These are phyloP conservation scores for Pseudevernia furfuracea DNA, from an alignment of 495 filamentous ascomycete genomes.

Conservation along the genomic window DNA sequence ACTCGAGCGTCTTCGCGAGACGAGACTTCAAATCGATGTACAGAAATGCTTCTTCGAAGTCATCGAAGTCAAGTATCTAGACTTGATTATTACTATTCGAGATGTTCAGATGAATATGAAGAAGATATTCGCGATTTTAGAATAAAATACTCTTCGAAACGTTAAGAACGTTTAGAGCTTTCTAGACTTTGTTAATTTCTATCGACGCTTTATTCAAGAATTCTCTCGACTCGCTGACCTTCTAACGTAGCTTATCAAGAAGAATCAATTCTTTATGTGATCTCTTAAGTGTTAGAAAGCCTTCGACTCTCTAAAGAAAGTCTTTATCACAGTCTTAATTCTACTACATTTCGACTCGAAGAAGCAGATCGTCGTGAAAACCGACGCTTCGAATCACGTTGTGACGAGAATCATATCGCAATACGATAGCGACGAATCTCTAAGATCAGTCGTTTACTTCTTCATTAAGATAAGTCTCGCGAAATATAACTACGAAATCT, in stretches of 20 bases:
- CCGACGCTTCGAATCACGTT: slow-evolving; percentile 17
- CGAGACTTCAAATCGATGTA: not conserved
- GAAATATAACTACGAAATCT: slow-evolving; percentile 28
- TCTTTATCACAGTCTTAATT: slow-evolving; percentile 11
- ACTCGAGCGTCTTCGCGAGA: no score
- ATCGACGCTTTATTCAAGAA: slow-evolving; percentile 4
- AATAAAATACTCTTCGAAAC: not conserved
- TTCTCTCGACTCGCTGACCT: not conserved
- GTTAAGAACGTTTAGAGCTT: slow-evolving; percentile 10
- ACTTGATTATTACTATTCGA: not conserved
- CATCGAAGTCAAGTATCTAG: not conserved
- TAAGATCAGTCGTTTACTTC: slow-evolving; percentile 16
- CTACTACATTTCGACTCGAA: slow-evolving; percentile 21
- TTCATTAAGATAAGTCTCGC: slow-evolving; percentile 17
- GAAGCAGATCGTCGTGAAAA: slow-evolving; percentile 14
- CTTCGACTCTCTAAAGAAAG: slow-evolving; percentile 15
- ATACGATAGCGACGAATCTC: not conserved
- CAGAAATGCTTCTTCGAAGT: not conserved
- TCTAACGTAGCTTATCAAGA: slow-evolving; percentile 3
- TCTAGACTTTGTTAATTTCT: slow-evolving; percentile 14
- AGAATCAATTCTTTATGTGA: not conserved
- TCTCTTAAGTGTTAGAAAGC: slow-evolving; percentile 13
- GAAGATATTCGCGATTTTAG: no score
- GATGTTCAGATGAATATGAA: not conserved
- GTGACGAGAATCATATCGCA: slow-evolving; percentile 12